Evolutionary conservation across 179 eudicot species (phyloP), one percentile per base, ranked within the genome.

Genomic region (Heliamphora pulchella): DNA sequence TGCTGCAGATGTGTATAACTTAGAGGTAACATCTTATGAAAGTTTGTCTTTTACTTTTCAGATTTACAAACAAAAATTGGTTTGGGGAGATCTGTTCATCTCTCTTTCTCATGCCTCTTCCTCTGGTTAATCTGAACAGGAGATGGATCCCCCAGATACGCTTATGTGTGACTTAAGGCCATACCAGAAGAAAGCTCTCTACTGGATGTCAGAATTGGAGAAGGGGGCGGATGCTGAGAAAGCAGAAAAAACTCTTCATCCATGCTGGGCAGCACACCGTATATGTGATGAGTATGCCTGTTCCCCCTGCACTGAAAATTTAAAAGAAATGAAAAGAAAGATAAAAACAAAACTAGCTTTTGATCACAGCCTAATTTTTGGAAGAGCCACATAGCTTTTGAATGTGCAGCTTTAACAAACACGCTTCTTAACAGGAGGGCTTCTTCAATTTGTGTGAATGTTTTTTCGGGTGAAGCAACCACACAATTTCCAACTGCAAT

Each of bases 121-220:
- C 43, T 4, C 0, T 58, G 31, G 31, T 54, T 5, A 11, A 18
- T 55, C 66, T 50, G 58, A 78, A 5, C 69, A 90, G 94, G 92
- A 91, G 79, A 91, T 91, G 91, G 89, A 82, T 46, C 86, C 94
- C 70, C 90, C 91, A 31, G 79, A 71, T 8, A 88, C 90, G 20
- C 88, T 89, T 61, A 80, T 68, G 54, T 91, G 92, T 85, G 84
- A 84, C 55, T 85, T 91, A 70, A 88, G 88, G 86, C 90, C 92
- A 54, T 91, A 89, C 82, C 94, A 91, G 89, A 91, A 91, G 82
- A 89, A 91, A 79, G 94, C 94, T 57, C 90, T 91, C n/a, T 86
- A 82, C 57, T 91, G 92, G 92, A 91, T 91, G 94, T 62, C 87
- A 17, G 88, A 86, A 58, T 74, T 81, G 41, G 94, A 91, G 80